Base-by-base conservation (phyloP, 495 filamentous ascomycete species). In the Aspergillus homomorphus region DNA sequence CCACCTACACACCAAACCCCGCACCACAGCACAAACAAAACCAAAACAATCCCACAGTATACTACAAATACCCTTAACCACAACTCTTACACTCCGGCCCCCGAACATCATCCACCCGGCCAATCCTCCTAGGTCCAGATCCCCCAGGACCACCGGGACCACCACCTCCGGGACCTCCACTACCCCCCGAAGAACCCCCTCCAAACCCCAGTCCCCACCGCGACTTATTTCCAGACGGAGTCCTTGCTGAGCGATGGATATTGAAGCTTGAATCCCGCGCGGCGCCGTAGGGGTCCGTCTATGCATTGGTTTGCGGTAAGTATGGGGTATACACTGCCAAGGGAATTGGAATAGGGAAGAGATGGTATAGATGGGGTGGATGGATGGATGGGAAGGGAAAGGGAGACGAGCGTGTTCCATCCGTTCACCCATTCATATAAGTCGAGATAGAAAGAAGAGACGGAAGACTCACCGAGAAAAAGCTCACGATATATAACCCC, bases 211-310 rank as follows among this genome's bases (percentile, higher is more conserved):
- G 6, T 46, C 20, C 44, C 16, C 61, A 67, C 67, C 71, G 8
- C 63, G 63, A 43, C 67, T 45, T 51, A 6, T 64, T 56, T 3
- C 61, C 66, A 19, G 57, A 63, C 18, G 58, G 53, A 21, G 56
- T 41, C 38, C 70, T 71, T 6, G 53, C 56, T 7, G 66, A 15
- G 10, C 61, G 58, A 49, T 65, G 53, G 44, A 84, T 71, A 61
- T 89, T 90, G 70, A 87, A 91, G 19, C 73, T 64, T 1, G 85
- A 89, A 23, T 74, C 76, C 66, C 87, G 80, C 0, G 86, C 88
- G 10, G 87, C 76, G 54, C 73, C 73, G 72, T 89, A 88, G 1
- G 86, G 78, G 60, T 90, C 87, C 48, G 89, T 72, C 84, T 87
- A 12, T 28, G n/a, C n/a, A n/a, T n/a, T n/a, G n/a, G n/a, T n/a